Base-by-base conservation (phyloP, 208 protist species). In the Herpetomonas muscarum region DNA sequence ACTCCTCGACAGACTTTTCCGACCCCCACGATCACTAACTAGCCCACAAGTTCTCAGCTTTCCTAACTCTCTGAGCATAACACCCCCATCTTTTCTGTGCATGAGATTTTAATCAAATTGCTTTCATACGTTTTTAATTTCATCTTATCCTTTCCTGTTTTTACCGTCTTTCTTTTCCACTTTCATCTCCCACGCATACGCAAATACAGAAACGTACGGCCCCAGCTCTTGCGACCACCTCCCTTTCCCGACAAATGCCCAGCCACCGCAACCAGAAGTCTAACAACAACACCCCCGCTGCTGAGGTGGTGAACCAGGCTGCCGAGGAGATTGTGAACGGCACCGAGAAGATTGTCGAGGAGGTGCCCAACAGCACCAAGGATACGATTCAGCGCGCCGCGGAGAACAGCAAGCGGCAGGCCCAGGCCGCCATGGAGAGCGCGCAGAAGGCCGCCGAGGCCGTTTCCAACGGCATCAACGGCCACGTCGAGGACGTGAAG, bases 401-500 rank as follows among this genome's bases (percentile, higher is more conserved):
- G 2, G 49, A 15, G 3, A 48, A 67, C 24, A 48, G 51, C 15
- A 17, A 41, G 0, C 56, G 34, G 17, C 24, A 63, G 12, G 29
- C 55, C 12, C 54, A 70, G 51, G 31, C 72, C 4, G 42, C 48
- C 13, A 44, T 53, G 21, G 26, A 74, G 9, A 61, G 41, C 15
- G 69, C 66, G 26, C 58, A 64, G 55, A 53, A 67, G 31, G 69
- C 25, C 19, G 41, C 45, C 5, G 26, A 52, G 19, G 62, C 50
- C 1, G 54, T 52, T 32, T 31, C 41, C 48, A 46, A 59, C 37
- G 32, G 53, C 3, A 46, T 4, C 15, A 19, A 31, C 3, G 50
- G 52, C 30, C 46, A 44, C 22, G 26, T 49, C 15, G 37, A 63
- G 4, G 55, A 19, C 1, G 44, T 44, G 17, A 26, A 36, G 25